Evolutionary conservation across 1,139 yeast species (phyloP).

Genomic region (Pneumocystis wakefieldiae): DNA sequence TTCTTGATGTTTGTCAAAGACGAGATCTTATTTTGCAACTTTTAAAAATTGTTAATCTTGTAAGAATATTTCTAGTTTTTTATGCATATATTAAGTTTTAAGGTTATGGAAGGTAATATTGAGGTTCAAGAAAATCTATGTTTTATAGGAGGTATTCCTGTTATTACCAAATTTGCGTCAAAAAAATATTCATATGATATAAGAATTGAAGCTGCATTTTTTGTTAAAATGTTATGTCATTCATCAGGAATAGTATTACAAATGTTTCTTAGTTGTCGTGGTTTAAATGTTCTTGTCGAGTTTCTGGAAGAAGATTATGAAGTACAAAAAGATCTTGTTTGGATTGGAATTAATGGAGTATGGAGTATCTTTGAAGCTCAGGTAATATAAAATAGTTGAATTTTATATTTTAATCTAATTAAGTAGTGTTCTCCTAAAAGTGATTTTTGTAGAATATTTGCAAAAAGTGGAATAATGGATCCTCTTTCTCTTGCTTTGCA

Average conservation of each 20-base stretch:
- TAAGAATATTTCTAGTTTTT: conserved; percentile 14
- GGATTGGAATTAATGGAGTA: conserved; percentile 35
- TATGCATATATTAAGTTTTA: neutral
- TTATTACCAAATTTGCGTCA: conserved; percentile 28
- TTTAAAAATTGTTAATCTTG: conserved; percentile 30
- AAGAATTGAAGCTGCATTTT: conserved; percentile 33
- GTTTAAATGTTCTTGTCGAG: conserved; percentile 36
- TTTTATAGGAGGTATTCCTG: conserved; percentile 43
- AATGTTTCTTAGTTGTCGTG: conserved; percentile 44
- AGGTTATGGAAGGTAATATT: conserved; percentile 24
- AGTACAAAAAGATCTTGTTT: conserved; percentile 32
- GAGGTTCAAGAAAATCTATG: conserved; percentile 38
- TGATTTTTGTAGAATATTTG: conserved; percentile 40
- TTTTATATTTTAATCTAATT: neutral
- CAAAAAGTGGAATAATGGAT: conserved; percentile 36
- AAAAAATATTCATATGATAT: conserved; percentile 27
- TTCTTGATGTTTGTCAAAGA: conserved; percentile 29
- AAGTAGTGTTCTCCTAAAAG: conserved; percentile 27
- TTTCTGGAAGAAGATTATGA: conserved; percentile 38
- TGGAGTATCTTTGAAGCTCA: conserved; percentile 35
- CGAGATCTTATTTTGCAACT: conserved; percentile 30
- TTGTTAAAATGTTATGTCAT: conserved; percentile 29
- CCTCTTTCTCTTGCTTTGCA: conserved; percentile 36
- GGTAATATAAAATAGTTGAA: conserved; percentile 4
- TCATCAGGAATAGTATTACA: conserved; percentile 31